Evolutionary conservation across 106 monocot species (phyloP), one percentile per base, ranked within the genome.

Genomic region (Acorus gramineus): DNA sequence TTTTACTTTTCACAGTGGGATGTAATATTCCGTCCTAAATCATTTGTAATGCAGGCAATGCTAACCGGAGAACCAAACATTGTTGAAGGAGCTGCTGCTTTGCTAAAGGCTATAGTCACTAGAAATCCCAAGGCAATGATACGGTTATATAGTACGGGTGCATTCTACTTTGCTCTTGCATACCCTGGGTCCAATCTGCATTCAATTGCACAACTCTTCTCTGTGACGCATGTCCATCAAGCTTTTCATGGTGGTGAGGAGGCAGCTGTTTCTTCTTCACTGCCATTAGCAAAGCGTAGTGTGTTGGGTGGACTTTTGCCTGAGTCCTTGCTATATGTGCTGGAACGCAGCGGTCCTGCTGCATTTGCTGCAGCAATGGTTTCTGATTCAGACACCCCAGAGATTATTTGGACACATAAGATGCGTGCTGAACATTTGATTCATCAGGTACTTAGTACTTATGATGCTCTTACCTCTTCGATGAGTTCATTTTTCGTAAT

Each of bases 241-340:
- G 92, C 98, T 69, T 98, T 98, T 79, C 98, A 98, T 81, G 98
- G 98, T 59, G 98, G 98, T 54, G 98, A 92, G 72, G 98, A 98
- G 66, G 91, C 98, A 59, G 87, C 98, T 50, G 68, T 98, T 2
- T 98, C 98, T 60, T 91, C 98, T 14, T 88, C 98, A 9, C 78
- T 98, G 71, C 92, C 91, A 49, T 77, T 98, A 73, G 98, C 98
- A 64, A 98, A 98, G 68, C 82, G 92, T 55, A 98, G 98, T 74
- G 88, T 92, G 10, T 68, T 98, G 5, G 98, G 98, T 67, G 98
- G 92, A 60, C 84, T 98, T 61, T 85, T 98, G 72, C 98, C 98
- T 47, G 98, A 92, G 73, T 92, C 91, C 2, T 80, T 98, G 74
- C 56, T 98, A 63, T 98, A 98, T 89, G 98, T 98, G 61, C 55